phyloP scores from a whole-genome alignment of 768 basidiomycete species.

The Melanogaster broomeanus region DNA sequence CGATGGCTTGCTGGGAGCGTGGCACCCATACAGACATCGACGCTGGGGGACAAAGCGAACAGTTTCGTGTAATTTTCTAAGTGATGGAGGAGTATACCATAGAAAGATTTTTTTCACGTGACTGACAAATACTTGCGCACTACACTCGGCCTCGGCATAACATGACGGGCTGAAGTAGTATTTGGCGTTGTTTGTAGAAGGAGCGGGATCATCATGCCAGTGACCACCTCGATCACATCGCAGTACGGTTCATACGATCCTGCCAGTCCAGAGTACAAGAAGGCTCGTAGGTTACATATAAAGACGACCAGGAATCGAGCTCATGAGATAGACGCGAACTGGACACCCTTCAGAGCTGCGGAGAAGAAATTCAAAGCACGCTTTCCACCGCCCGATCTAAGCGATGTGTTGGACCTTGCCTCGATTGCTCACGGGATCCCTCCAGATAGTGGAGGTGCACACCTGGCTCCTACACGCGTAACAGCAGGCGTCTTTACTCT shows the following conservation, averaged over 20 bases:
- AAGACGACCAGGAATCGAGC: conserved; percentile 62
- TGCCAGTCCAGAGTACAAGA: conserved; percentile 54
- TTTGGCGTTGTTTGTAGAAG: conserved; percentile 32
- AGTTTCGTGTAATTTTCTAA: background rate
- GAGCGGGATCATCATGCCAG: conserved; percentile 10
- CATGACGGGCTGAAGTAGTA: conserved; percentile 2
- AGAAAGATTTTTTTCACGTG: background rate
- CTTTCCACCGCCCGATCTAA: conserved; percentile 77
- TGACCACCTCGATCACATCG: background rate
- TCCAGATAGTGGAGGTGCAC: background rate
- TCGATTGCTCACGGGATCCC: conserved; percentile 30
- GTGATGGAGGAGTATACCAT: conserved; percentile 7
- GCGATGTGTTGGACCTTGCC: conserved; percentile 67
- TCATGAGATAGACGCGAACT: conserved; percentile 46
- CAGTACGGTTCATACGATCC: conserved; percentile 41
- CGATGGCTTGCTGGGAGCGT: conserved; percentile 46
- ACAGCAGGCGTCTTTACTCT: conserved; percentile 8
- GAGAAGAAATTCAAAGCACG: conserved; percentile 82
- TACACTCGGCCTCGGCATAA: conserved; percentile 7
- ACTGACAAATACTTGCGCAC: conserved; percentile 5
- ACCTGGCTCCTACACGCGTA: conserved; percentile 5
- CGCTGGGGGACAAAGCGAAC: background rate
- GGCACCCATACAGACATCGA: conserved; percentile 81
- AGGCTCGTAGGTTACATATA: conserved; percentile 54
- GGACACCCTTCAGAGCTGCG: conserved; percentile 75